Conservation (phyloP, 352 stramenopile genomes). For the Globisporangium takayamanum region DNA sequence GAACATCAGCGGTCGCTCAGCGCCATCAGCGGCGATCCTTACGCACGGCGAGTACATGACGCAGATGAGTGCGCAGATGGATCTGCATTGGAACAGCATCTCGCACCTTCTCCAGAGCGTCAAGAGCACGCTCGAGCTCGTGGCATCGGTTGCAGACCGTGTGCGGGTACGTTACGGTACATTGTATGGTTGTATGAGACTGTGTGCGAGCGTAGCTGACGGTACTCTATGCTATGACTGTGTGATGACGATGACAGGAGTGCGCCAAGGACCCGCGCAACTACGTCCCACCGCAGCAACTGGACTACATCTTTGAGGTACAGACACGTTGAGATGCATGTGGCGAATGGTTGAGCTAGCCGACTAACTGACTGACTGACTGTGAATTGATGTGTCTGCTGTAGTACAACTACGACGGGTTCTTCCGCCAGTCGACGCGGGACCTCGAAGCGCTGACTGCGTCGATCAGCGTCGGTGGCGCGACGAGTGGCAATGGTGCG, state of each 20-base stretch:
- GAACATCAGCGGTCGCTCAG: constrained; percentile 46
- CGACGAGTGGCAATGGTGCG: not conserved
- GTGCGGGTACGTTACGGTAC: constrained; percentile 41
- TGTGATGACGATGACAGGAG: constrained; percentile 29
- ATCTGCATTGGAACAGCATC: constrained; percentile 85
- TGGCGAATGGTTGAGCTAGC: not conserved
- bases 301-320: constrained; percentile 90
- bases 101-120: constrained; percentile 76
- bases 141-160: constrained; percentile 51
- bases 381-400: constrained; percentile 7
- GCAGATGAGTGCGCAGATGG: constrained; percentile 77
- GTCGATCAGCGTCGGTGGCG: constrained; percentile 32
- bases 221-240: not conserved
- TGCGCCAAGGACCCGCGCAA: constrained; percentile 66
- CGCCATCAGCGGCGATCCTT: constrained; percentile 66
- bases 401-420: constrained; percentile 83
- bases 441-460: constrained; percentile 59
- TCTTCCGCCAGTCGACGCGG: constrained; percentile 73
- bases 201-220: not conserved
- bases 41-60: constrained; percentile 86
- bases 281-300: constrained; percentile 61
- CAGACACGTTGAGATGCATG: not conserved
- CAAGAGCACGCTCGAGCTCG: constrained; percentile 61
- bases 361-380: not conserved
- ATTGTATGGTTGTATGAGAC: not conserved